Percentiles rank a stretch among this genome's conserved stretches.
phyloP scores from a whole-genome alignment of 2,329 filamentous ascomycete species.

The Daldinia sp. region DNA sequence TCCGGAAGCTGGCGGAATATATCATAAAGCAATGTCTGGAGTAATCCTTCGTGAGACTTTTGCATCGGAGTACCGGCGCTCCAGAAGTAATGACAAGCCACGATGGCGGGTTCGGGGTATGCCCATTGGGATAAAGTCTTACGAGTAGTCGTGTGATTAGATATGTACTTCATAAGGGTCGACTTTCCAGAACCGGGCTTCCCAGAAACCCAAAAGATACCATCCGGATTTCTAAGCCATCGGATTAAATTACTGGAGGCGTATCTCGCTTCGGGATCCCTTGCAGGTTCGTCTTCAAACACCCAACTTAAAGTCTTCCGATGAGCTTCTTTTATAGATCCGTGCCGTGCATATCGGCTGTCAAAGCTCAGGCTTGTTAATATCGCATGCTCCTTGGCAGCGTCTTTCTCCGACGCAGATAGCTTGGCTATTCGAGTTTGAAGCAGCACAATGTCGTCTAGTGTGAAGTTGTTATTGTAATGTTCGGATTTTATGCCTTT shows the following conservation, averaged over 20 bases:
- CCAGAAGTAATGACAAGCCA: slow-evolving; percentile 5
- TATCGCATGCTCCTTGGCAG: background rate
- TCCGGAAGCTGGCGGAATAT: background rate
- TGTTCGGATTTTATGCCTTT: background rate
- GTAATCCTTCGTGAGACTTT: background rate
- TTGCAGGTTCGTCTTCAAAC: background rate
- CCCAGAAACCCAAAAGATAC: slow-evolving; percentile 5
- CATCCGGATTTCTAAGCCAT: background rate
- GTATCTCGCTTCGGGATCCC: too few relatives aligned
- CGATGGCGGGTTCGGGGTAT: background rate
- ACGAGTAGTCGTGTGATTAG: background rate
- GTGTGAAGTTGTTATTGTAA: background rate
- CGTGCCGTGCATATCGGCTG: background rate
- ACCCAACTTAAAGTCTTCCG: background rate
- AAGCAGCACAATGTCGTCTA: background rate
- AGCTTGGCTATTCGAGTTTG: background rate
- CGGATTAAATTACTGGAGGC: background rate
- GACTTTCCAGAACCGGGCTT: slow-evolving; percentile 4
- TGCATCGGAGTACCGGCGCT: background rate
- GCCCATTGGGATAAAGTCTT: background rate
- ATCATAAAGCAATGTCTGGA: slow-evolving; percentile 5
- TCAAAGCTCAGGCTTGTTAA: background rate
- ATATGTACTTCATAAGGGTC: slow-evolving; percentile 6
- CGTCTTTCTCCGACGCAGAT: background rate
- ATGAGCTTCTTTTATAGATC: background rate